A percentile compares a stretch with the other conserved stretches of the same genome.
These are phyloP conservation scores for Aspergillus baeticus DNA, from an alignment of 495 filamentous ascomycete species.

Conservation along the genomic window DNA sequence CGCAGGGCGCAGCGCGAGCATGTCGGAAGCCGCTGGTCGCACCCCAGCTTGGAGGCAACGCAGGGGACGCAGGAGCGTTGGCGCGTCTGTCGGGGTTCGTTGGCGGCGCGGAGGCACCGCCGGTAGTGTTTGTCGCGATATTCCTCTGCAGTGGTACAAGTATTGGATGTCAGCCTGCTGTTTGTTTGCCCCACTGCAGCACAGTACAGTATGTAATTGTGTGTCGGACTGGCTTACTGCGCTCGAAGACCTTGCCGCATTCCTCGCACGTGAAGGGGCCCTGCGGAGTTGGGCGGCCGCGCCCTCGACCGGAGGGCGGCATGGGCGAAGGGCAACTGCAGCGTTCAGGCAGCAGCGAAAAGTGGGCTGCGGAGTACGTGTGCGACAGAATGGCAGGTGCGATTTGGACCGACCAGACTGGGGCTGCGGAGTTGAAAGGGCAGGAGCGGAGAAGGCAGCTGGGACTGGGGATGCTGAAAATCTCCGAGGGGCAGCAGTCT, in stretches of 20 bases:
- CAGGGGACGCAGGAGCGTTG: conserved; percentile 4
- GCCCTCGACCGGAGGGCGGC: background rate
- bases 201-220: background rate
- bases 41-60: conserved; percentile 4
- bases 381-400: background rate
- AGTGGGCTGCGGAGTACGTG: background rate
- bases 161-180: background rate
- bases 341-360: too few species aligned
- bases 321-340: background rate
- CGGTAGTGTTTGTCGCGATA: conserved; percentile 8
- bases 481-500: background rate
- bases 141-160: conserved; percentile 6
- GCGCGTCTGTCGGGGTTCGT: conserved; percentile 2
- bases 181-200: background rate
- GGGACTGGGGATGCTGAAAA: background rate
- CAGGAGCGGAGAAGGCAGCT: background rate
- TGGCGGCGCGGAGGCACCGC: conserved; percentile 1
- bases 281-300: background rate
- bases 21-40: conserved; percentile 3
- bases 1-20: conserved; percentile 4
- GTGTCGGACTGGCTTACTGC: background rate
- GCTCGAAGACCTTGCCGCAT: conserved; percentile 3
- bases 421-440: background rate
- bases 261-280: conserved; percentile 2
- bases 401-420: too few species aligned